A percentile compares a stretch with the other conserved stretches of the same genome.
Conservation (phyloP, 1,139 yeast genomes). For the Geotrichum reessii region DNA sequence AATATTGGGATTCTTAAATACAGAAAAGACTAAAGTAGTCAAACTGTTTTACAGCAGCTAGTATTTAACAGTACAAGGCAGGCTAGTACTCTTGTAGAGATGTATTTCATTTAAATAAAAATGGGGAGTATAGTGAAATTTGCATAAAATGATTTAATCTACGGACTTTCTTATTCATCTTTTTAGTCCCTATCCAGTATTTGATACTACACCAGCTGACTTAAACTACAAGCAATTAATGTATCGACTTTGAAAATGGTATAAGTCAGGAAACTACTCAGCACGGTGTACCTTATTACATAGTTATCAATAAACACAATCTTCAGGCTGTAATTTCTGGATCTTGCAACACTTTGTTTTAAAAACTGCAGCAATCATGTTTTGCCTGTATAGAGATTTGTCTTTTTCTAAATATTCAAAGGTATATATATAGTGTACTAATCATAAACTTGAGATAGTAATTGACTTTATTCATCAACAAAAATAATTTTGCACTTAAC, state of each 20-base stretch:
- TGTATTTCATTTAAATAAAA: constrained; percentile 14
- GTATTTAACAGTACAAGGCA: constrained; percentile 27
- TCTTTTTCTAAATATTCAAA: constrained; percentile 18
- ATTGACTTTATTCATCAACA: constrained; percentile 33
- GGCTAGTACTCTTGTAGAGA: constrained; percentile 27
- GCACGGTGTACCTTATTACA: constrained; percentile 43
- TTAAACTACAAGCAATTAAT: constrained; percentile 23
- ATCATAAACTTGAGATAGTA: constrained; percentile 26
- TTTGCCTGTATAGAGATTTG: constrained; percentile 22
- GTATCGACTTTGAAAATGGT: constrained; percentile 24
- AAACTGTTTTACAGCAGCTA: constrained; percentile 21
- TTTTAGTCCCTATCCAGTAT: constrained; percentile 14
- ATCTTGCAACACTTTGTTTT: constrained; percentile 49
- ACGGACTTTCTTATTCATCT: constrained; percentile 29
- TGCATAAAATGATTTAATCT: constrained; percentile 25
- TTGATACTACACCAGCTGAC: constrained; percentile 20
- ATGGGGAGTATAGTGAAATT: constrained; percentile 23
- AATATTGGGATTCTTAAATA: constrained; percentile 1
- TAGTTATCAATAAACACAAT: constrained; percentile 57
- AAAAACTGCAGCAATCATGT: constrained; percentile 42
- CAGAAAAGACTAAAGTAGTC: constrained; percentile 17
- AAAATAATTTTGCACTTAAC: constrained; percentile 28
- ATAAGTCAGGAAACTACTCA: constrained; percentile 21
- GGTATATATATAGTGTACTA: too few relatives aligned
- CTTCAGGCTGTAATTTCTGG: constrained; percentile 42